A percentile compares a stretch with the other conserved stretches of the same genome.
phyloP scores from a whole-genome alignment of 2,329 filamentous ascomycete genomes.

The Tetracladium maxilliforme region DNA sequence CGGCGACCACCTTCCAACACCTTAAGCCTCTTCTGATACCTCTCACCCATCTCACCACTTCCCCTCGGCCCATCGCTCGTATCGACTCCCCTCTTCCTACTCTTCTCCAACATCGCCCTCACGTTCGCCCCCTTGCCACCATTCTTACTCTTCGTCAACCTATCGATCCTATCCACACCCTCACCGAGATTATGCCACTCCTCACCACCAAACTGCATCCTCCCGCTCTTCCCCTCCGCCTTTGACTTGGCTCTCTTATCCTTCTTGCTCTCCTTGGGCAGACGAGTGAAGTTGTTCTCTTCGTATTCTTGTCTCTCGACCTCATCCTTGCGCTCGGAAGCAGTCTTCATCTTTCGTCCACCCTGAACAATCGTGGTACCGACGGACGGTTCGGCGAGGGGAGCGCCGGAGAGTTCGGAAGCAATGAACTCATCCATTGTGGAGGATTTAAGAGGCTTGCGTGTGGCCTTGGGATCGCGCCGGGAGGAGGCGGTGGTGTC shows the following conservation, averaged over 20 bases:
- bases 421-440: constrained; percentile 87
- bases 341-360: constrained; percentile 67
- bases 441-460: constrained; percentile 56
- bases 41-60: constrained; percentile 58
- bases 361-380: constrained; percentile 74
- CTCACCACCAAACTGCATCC: constrained; percentile 64
- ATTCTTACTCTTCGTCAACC: constrained; percentile 59
- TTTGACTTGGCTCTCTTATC: constrained; percentile 53
- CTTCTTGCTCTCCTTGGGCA: constrained; percentile 82
- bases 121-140: constrained; percentile 6
- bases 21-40: constrained; percentile 58
- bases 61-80: constrained; percentile 56
- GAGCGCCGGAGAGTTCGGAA: constrained; percentile 69
- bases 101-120: constrained; percentile 1
- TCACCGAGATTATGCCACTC: constrained; percentile 81
- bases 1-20: constrained; percentile 22
- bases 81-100: neutral
- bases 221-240: constrained; percentile 33
- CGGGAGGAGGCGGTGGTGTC: constrained; percentile 35
- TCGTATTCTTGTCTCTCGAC: constrained; percentile 74
- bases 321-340: constrained; percentile 62
- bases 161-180: constrained; percentile 74
- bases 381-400: constrained; percentile 76
- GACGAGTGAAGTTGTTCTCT: constrained; percentile 78
- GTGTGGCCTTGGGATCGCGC: constrained; percentile 44